Conservation (phyloP, 495 filamentous ascomycete species). For the Penicillium silybi region DNA sequence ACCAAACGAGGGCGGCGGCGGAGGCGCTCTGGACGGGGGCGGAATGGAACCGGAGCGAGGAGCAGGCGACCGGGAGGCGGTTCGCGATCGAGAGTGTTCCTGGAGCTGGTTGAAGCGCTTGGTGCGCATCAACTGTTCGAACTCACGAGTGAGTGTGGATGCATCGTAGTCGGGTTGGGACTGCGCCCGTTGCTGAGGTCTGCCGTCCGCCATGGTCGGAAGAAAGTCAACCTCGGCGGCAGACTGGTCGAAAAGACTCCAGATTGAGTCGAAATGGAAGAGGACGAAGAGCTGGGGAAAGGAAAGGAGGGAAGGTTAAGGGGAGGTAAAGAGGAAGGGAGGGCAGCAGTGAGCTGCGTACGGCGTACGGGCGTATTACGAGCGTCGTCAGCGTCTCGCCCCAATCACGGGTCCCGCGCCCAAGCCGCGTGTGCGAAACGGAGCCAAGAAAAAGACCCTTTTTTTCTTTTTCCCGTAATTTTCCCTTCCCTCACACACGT, state of each 20-base stretch:
- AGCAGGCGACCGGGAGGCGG: conserved; percentile 48
- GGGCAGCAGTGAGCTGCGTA: conserved; percentile 11
- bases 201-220: conserved; percentile 41
- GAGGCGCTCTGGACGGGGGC: conserved; percentile 41
- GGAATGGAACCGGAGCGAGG: conserved; percentile 34
- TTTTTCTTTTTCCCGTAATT: conserved; percentile 24
- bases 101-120: conserved; percentile 74
- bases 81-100: conserved; percentile 53
- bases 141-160: conserved; percentile 55
- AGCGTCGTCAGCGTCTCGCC: conserved; percentile 47
- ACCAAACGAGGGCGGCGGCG: conserved; percentile 33
- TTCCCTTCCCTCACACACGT: conserved; percentile 21
- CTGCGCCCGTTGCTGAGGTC: conserved; percentile 29
- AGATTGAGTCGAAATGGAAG: conserved; percentile 15
- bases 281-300: conserved; percentile 2
- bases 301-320: conserved; percentile 4
- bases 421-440: conserved; percentile 45
- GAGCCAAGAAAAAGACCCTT: conserved; percentile 25
- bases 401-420: conserved; percentile 41
- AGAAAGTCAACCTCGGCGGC: conserved; percentile 24
- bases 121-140: conserved; percentile 72
- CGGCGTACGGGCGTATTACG: conserved; percentile 25
- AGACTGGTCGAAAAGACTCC: conserved; percentile 19
- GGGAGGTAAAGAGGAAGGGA: conserved; percentile 2
- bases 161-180: conserved; percentile 38